Percentiles rank a stretch among this genome's conserved stretches.
Conservation (phyloP, 1,139 yeast species). For the Suhomyces guaymorum region DNA sequence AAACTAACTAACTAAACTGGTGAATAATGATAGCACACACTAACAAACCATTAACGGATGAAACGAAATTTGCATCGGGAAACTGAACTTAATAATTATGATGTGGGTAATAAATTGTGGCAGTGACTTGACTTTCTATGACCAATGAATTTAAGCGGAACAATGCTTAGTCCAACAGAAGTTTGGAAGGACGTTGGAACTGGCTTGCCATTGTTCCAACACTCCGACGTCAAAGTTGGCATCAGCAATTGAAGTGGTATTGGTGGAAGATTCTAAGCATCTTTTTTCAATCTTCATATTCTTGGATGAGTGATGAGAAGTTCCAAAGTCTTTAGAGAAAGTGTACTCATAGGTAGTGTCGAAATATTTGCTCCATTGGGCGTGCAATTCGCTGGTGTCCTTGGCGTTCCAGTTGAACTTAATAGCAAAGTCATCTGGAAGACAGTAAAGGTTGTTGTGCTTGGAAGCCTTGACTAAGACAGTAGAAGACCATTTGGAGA, state of each 20-base stretch:
- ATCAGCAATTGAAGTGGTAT: slow-evolving; percentile 18
- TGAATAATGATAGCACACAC: slow-evolving; percentile 7
- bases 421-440: slow-evolving; percentile 32
- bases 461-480: slow-evolving; percentile 27
- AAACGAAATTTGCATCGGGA: slow-evolving; percentile 5
- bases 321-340: slow-evolving; percentile 16
- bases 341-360: slow-evolving; percentile 21
- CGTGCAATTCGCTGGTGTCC: slow-evolving; percentile 17
- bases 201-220: slow-evolving; percentile 20
- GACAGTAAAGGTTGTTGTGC: slow-evolving; percentile 30
- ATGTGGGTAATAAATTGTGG: background rate
- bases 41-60: slow-evolving; percentile 4
- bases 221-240: slow-evolving; percentile 19
- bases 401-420: slow-evolving; percentile 22
- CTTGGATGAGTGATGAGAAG: slow-evolving; percentile 6
- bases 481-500: slow-evolving; percentile 22
- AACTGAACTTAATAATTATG: slow-evolving; percentile 1
- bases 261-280: slow-evolving; percentile 11
- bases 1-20: slow-evolving; percentile 13
- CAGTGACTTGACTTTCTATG: background rate
- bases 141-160: slow-evolving; percentile 6
- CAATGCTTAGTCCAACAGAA: slow-evolving; percentile 27
- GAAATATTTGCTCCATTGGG: slow-evolving; percentile 21
- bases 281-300: slow-evolving; percentile 13
- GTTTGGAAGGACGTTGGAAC: slow-evolving; percentile 28